Evolutionary conservation across 192 early-diverging fungal genomes (phyloP).

Genomic region (Coemansia reversa): DNA sequence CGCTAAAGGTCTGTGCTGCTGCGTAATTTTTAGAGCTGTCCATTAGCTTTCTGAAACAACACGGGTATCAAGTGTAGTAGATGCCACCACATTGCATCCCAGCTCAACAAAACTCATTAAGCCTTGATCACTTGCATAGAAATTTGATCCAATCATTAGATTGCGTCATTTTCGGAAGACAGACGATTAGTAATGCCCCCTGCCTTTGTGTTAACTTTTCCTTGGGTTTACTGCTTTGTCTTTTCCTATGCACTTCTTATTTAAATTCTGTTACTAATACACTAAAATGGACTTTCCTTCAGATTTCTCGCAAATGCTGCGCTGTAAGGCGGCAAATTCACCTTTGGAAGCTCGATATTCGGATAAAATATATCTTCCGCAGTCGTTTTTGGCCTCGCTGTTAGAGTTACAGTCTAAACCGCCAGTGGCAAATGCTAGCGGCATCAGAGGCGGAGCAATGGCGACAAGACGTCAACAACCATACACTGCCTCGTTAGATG

Average conservation of each 20-base stretch:
- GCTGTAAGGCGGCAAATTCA: constrained; percentile 8
- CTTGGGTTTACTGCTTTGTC: too few species aligned
- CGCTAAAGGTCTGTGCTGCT: too few species aligned
- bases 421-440: neutral
- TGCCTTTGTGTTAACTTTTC: too few species aligned
- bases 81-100: too few species aligned
- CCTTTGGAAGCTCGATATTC: constrained; percentile 9
- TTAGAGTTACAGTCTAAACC: constrained; percentile 10
- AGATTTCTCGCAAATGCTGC: constrained; percentile 19
- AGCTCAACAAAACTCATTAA: too few species aligned
- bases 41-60: too few species aligned
- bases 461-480: too few species aligned
- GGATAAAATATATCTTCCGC: constrained; percentile 38
- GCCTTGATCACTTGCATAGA: neutral
- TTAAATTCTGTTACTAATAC: neutral
- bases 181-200: too few species aligned
- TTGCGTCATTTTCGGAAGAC: too few species aligned
- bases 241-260: neutral
- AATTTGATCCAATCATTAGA: neutral
- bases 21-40: too few species aligned
- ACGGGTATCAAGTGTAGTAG: too few species aligned
- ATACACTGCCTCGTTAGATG: neutral
- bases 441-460: neutral
- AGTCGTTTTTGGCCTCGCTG: constrained; percentile 25
- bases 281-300: constrained; percentile 4